A percentile compares a stretch with the other conserved stretches of the same genome.
phyloP scores from a whole-genome alignment of 768 basidiomycete species.

The Phlegmacium glaucopus region DNA sequence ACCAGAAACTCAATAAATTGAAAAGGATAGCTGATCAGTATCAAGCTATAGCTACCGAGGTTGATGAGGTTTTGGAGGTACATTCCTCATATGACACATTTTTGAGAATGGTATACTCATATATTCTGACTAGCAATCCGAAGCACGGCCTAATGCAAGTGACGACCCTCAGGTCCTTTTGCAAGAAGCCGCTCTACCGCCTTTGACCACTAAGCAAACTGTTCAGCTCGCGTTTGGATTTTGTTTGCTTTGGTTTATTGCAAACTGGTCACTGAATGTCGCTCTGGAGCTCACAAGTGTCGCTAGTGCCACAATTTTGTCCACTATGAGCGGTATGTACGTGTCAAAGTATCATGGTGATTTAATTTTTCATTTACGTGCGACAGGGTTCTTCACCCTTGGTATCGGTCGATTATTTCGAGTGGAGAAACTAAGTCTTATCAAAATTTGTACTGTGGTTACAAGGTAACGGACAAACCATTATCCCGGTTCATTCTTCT shows the following conservation, averaged over 20 bases:
- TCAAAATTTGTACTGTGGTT: slow-evolving; percentile 75
- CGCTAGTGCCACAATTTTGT: slow-evolving; percentile 88
- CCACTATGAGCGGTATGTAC: slow-evolving; percentile 79
- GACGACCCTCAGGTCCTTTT: not conserved
- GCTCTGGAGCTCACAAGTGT: slow-evolving; percentile 86
- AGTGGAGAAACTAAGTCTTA: slow-evolving; percentile 71
- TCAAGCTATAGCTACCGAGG: slow-evolving; percentile 19
- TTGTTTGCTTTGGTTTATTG: slow-evolving; percentile 89
- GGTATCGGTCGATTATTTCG: slow-evolving; percentile 77
- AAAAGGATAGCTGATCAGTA: slow-evolving; percentile 18
- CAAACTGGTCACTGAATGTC: slow-evolving; percentile 90
- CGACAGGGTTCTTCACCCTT: slow-evolving; percentile 88
- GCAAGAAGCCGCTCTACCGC: slow-evolving; percentile 10
- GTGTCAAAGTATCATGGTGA: not conserved
- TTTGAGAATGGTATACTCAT: not conserved
- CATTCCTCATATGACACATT: not conserved
- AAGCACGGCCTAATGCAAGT: not conserved
- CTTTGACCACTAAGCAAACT: slow-evolving; percentile 54
- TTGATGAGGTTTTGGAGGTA: slow-evolving; percentile 10
- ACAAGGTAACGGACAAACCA: slow-evolving; percentile 53
- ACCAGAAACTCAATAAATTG: not conserved
- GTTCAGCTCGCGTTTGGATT: slow-evolving; percentile 75
- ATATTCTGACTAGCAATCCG: not conserved
- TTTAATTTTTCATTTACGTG: not conserved
- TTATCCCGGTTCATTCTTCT: too few species aligned